Base-by-base conservation (phyloP, 2,329 filamentous ascomycete genomes). In the Calonectria hongkongensis region DNA sequence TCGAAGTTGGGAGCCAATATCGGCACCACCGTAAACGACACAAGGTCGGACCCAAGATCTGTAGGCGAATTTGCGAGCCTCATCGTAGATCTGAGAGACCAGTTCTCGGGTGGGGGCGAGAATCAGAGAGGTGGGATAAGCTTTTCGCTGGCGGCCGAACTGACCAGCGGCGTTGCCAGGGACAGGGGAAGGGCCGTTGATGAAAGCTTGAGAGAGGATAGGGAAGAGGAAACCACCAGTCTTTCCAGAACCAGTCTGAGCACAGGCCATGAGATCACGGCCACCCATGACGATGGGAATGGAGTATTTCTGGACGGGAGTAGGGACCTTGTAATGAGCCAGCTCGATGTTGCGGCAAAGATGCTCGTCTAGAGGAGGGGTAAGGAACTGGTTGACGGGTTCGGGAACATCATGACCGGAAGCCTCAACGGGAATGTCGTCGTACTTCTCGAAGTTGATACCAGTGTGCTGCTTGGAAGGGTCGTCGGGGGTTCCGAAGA, bases 401-500 rank as follows among this genome's bases (percentile, higher is more conserved):
- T 98, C 97, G 56, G 97, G 97, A 66, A 98, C 95, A 82, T 98
- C 92, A 67, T 95, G 93, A 73, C 97, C 97, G 73, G 96, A 98
- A 76, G 97, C 97, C 87, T 98, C 97, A 77, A 99, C 97, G 68
- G 97, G 97, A 78, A 99, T 99, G 86, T 99, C 97, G 83, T 99
- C 97, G 87, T 99, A 99, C 90, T 99, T 99, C 89, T 98, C 94
- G 84, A 99, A 99, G 91, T 99, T 99, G 94, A 99, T 98, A 86
- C 97, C 97, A 41, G 95, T 98, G 82, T 97, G 94, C 85, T 98
- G 94, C 90, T 98, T 98, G 78, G 94, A 92, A 75, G 96, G 95
- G 83, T 98, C 97, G 85, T 98, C 96, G 80, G 93, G 88, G 64
- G 94, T 89, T 82, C 97, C 97, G 84, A 98, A 99, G 66, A 99